Conservation (phyloP, 2,329 filamentous ascomycete genomes). For the Huntiella omanensis region DNA sequence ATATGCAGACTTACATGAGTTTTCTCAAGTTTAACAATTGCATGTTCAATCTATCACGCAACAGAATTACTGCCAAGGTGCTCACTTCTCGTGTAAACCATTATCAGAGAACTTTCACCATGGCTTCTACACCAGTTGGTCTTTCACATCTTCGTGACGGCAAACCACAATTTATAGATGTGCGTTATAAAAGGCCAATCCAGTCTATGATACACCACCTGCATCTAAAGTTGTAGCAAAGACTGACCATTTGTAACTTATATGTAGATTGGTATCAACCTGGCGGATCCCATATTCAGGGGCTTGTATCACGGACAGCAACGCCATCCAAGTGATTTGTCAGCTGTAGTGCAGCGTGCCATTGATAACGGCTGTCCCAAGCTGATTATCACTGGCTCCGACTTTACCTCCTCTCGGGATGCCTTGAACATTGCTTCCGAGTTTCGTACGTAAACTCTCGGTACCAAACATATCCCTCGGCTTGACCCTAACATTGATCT, state of each 20-base stretch:
- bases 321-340: conserved; percentile 53
- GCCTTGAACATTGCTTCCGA: conserved; percentile 55
- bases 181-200: conserved; percentile 20
- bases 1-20: too few species aligned
- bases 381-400: conserved; percentile 84
- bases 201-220: background rate
- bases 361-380: conserved; percentile 64
- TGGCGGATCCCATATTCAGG: conserved; percentile 78
- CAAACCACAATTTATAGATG: conserved; percentile 41
- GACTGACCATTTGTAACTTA: background rate
- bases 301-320: conserved; percentile 70
- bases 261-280: conserved; percentile 71
- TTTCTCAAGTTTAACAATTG: background rate
- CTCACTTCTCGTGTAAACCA: background rate
- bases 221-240: background rate
- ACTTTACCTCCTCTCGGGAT: conserved; percentile 56
- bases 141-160: conserved; percentile 4
- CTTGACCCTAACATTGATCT: conserved; percentile 8
- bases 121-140: background rate
- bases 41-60: background rate
- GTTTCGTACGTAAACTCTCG: conserved; percentile 35
- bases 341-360: conserved; percentile 61
- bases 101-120: background rate
- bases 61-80: too few species aligned
- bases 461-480: background rate